phyloP scores from a whole-genome alignment of 2,329 filamentous ascomycete species.

The Kalmusia sp. region DNA sequence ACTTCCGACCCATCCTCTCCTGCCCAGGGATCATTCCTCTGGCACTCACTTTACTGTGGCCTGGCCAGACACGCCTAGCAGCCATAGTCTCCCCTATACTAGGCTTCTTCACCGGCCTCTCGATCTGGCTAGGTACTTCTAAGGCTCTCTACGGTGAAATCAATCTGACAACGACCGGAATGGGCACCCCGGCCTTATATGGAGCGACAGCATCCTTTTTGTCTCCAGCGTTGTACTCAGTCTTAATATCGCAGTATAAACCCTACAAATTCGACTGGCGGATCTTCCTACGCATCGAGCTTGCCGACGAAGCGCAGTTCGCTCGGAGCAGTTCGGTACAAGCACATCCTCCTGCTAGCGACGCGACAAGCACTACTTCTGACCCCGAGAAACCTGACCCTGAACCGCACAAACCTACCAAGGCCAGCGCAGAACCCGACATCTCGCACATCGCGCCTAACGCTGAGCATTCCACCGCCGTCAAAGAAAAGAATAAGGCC shows the following conservation, averaged over 20 bases:
- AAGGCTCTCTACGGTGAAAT: constrained; percentile 4
- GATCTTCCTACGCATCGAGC: constrained; percentile 11
- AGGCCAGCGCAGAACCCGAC: background rate
- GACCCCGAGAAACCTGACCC: background rate
- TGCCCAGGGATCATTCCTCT: constrained; percentile 63
- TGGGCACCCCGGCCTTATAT: constrained; percentile 5
- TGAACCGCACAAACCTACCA: too few species aligned
- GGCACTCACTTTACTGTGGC: constrained; percentile 61
- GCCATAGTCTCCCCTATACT: constrained; percentile 59
- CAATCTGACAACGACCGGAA: constrained; percentile 4
- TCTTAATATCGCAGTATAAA: constrained; percentile 6
- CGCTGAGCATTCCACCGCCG: background rate
- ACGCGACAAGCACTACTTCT: background rate
- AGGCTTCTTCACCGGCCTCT: constrained; percentile 32
- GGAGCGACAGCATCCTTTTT: constrained; percentile 8
- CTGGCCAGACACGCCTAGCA: constrained; percentile 55
- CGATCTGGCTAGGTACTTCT: constrained; percentile 5
- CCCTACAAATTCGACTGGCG: constrained; percentile 9
- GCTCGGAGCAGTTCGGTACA: background rate
- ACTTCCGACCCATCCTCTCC: constrained; percentile 61
- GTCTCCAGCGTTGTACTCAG: constrained; percentile 6
- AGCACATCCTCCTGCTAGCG: background rate
- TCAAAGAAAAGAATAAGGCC: background rate
- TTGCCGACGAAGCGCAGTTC: constrained; percentile 3
- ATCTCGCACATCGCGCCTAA: background rate